phyloP scores from a whole-genome alignment of 192 early-diverging fungal species.

The Podila verticillata region DNA sequence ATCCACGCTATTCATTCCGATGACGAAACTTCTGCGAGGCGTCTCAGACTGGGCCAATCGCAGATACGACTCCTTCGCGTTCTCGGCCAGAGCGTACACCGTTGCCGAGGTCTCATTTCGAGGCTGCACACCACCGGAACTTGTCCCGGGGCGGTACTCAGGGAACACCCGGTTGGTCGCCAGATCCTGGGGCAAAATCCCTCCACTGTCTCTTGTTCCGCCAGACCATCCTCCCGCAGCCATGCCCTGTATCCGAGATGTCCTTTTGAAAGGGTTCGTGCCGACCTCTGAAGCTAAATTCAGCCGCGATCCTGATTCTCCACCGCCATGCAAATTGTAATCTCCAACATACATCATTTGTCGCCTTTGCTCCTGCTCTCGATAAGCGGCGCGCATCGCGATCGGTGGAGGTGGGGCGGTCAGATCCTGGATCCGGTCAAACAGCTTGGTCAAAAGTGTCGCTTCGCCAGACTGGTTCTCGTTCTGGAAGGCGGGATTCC shows the following conservation, averaged over 20 bases:
- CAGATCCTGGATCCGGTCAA: conserved; percentile 37
- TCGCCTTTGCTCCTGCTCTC: conserved; percentile 33
- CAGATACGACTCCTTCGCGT: too few species aligned
- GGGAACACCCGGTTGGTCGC: conserved; percentile 14
- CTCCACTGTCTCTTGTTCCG: not conserved
- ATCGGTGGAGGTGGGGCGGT: conserved; percentile 45
- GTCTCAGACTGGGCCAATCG: too few species aligned
- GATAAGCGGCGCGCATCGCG: conserved; percentile 35
- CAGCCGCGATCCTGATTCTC: too few species aligned
- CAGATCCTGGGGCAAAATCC: not conserved
- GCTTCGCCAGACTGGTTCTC: conserved; percentile 12
- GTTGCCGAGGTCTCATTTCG: conserved; percentile 19
- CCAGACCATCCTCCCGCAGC: conserved; percentile 36
- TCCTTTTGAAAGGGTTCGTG: conserved; percentile 42
- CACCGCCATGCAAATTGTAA: conserved; percentile 23
- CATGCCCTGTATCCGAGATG: conserved; percentile 18
- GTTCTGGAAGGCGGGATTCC: conserved; percentile 35
- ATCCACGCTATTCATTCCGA: too few species aligned
- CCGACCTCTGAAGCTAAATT: conserved; percentile 11
- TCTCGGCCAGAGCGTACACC: conserved; percentile 16
- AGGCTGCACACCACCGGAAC: not conserved
- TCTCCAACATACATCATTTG: conserved; percentile 48
- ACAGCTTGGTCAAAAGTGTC: conserved; percentile 26
- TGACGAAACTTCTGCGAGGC: too few species aligned
- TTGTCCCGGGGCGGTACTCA: not conserved